A percentile compares a stretch with the other conserved stretches of the same genome.
Evolutionary conservation across 768 basidiomycete genomes (phyloP).

Genomic region (Dioszegia aurantiaca): DNA sequence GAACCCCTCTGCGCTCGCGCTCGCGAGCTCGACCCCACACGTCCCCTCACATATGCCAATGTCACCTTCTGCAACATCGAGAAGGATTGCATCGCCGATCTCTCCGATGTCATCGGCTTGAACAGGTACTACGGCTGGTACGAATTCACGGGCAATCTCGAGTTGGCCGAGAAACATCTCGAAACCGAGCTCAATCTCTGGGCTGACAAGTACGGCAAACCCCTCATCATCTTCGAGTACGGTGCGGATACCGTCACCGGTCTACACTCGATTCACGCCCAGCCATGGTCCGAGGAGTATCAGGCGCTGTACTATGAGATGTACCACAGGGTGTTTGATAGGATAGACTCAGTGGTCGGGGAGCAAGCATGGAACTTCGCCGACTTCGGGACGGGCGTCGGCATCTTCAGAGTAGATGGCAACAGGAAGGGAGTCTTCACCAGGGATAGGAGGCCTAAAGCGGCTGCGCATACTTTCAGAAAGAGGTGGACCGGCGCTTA

Average conservation of each 20-base stretch:
- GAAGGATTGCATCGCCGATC: conserved; percentile 22
- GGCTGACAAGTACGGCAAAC: conserved; percentile 20
- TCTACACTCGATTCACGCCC: conserved; percentile 19
- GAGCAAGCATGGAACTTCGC: conserved; percentile 42
- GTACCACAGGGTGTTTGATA: conserved; percentile 33
- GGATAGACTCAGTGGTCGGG: conserved; percentile 24
- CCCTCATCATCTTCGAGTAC: conserved; percentile 32
- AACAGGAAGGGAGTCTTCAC: conserved; percentile 37
- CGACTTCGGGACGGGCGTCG: conserved; percentile 28
- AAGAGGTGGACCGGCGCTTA: conserved; percentile 25
- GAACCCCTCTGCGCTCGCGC: conserved; percentile 31
- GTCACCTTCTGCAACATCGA: conserved; percentile 10
- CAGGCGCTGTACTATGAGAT: conserved; percentile 24
- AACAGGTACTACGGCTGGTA: conserved; percentile 42
- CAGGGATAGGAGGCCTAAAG: conserved; percentile 29
- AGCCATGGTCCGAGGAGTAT: conserved; percentile 38
- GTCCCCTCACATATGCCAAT: conserved; percentile 35
- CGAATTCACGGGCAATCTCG: conserved; percentile 28
- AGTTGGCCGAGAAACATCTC: conserved; percentile 20
- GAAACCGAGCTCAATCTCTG: conserved; percentile 27
- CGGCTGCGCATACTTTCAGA: conserved; percentile 27
- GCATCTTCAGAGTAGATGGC: conserved; percentile 35
- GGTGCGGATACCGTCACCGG: conserved; percentile 31
- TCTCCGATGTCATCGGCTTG: conserved; percentile 38
- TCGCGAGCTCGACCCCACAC: conserved; percentile 25